Evolutionary conservation across 2,329 filamentous ascomycete genomes (phyloP).

Genomic region (Xylaria sp.): DNA sequence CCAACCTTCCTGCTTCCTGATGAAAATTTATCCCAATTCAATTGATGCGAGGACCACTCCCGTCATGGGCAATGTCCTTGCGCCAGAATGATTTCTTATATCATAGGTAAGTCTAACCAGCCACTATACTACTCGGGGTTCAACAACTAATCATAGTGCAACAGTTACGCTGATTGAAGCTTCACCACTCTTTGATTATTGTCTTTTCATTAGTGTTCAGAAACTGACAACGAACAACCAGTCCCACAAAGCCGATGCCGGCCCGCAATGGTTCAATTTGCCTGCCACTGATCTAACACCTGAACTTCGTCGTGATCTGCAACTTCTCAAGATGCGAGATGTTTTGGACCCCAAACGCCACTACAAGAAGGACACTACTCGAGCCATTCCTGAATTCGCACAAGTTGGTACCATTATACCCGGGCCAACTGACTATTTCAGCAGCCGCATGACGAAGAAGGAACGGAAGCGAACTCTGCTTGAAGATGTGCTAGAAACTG

Average conservation of each 20-base stretch:
- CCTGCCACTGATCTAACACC: slow-evolving; percentile 84
- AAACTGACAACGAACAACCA: slow-evolving; percentile 34
- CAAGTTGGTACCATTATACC: slow-evolving; percentile 89
- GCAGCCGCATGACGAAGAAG: slow-evolving; percentile 79
- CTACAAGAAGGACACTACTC: slow-evolving; percentile 84
- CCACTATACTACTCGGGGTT: neutral
- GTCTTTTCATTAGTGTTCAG: neutral
- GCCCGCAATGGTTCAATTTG: slow-evolving; percentile 84
- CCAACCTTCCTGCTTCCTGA: slow-evolving; percentile 59
- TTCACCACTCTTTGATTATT: neutral
- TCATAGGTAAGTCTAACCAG: slow-evolving; percentile 27
- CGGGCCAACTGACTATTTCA: slow-evolving; percentile 87
- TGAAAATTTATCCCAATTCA: slow-evolving; percentile 74
- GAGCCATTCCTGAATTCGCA: slow-evolving; percentile 79
- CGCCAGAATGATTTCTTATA: slow-evolving; percentile 58
- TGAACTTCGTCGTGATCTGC: slow-evolving; percentile 85
- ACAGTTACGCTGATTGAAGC: slow-evolving; percentile 76
- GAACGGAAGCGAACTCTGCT: slow-evolving; percentile 87
- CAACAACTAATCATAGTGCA: slow-evolving; percentile 47
- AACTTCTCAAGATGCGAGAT: slow-evolving; percentile 72
- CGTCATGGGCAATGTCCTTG: slow-evolving; percentile 81
- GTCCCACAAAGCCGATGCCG: slow-evolving; percentile 63
- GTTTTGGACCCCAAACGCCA: slow-evolving; percentile 80
- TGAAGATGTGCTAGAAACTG: slow-evolving; percentile 77
- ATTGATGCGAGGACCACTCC: slow-evolving; percentile 77